phyloP scores from a whole-genome alignment of 2,329 filamentous ascomycete species.

The Paracoccidioides brasiliensis region DNA sequence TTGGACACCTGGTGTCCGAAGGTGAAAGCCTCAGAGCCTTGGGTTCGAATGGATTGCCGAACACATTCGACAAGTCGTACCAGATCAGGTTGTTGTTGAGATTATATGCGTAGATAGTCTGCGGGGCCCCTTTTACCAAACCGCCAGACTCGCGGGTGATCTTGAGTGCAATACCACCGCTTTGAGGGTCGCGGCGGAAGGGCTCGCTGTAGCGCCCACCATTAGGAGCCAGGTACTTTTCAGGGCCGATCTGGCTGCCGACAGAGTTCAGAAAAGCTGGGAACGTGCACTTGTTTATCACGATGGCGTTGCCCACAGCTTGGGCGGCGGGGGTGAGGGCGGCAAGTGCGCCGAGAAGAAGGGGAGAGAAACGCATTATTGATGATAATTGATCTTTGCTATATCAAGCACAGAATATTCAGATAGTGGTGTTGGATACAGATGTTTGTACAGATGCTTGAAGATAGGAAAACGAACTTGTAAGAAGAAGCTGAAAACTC shows the following conservation, averaged over 20 bases:
- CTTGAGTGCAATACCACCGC: conserved; percentile 33
- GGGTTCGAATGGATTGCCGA: conserved; percentile 29
- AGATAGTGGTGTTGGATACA: not conserved
- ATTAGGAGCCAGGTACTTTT: conserved; percentile 16
- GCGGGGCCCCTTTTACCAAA: conserved; percentile 23
- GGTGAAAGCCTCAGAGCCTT: conserved; percentile 16
- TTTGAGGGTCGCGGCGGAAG: conserved; percentile 23
- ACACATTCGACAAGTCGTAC: conserved; percentile 33
- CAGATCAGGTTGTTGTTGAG: conserved; percentile 25
- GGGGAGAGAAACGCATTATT: conserved; percentile 10
- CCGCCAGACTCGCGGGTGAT: conserved; percentile 26
- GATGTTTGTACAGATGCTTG: not conserved
- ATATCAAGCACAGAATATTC: not conserved
- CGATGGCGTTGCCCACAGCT: conserved; percentile 20
- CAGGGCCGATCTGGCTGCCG: conserved; percentile 14
- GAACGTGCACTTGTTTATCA: conserved; percentile 23
- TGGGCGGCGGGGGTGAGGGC: conserved; percentile 18
- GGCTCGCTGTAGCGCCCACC: conserved; percentile 24
- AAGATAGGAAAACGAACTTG: not conserved
- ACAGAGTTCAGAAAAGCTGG: conserved; percentile 29
- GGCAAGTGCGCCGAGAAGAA: conserved; percentile 8
- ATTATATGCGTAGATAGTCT: conserved; percentile 32
- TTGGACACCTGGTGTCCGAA: conserved; percentile 15
- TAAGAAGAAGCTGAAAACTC: not conserved
- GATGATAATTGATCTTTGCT: not conserved